These are phyloP conservation scores for Umbelopsis sp. DNA, from an alignment of 192 early-diverging fungal genomes.

Conservation along the genomic window DNA sequence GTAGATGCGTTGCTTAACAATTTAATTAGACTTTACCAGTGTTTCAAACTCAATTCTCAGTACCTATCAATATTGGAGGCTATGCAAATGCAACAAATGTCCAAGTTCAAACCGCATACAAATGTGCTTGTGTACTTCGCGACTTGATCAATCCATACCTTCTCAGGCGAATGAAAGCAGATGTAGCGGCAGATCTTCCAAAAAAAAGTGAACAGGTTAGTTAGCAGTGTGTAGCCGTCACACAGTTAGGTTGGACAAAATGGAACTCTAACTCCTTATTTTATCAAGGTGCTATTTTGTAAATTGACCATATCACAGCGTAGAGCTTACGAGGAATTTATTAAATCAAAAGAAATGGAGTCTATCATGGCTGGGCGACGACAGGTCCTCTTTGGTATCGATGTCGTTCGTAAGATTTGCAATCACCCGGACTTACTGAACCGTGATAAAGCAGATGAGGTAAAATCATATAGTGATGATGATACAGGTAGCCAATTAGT, in stretches of 20 bases:
- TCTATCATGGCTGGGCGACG: constrained; percentile 78
- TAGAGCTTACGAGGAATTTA: constrained; percentile 68
- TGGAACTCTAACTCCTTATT: background rate
- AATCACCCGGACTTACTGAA: constrained; percentile 89
- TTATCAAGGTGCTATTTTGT: constrained; percentile 76
- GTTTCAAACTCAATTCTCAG: constrained; percentile 85
- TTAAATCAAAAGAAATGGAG: constrained; percentile 73
- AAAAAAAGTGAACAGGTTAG: constrained; percentile 82
- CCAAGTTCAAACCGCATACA: constrained; percentile 92
- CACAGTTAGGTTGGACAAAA: background rate
- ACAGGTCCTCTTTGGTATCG: constrained; percentile 88
- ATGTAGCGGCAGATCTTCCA: constrained; percentile 90
- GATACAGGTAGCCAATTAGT: background rate
- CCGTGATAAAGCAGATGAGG: constrained; percentile 21
- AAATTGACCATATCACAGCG: constrained; percentile 79
- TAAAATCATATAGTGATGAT: background rate
- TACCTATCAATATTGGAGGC: constrained; percentile 91
- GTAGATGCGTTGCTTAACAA: background rate
- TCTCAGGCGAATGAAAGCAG: constrained; percentile 86
- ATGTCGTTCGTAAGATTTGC: constrained; percentile 93
- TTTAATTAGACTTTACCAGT: constrained; percentile 71
- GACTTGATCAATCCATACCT: constrained; percentile 94
- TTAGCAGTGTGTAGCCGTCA: background rate
- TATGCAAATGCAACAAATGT: constrained; percentile 89
- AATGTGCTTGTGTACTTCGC: constrained; percentile 88